Base-by-base conservation (phyloP, 805 yeast genomes). In the Pichia nakasei region DNA sequence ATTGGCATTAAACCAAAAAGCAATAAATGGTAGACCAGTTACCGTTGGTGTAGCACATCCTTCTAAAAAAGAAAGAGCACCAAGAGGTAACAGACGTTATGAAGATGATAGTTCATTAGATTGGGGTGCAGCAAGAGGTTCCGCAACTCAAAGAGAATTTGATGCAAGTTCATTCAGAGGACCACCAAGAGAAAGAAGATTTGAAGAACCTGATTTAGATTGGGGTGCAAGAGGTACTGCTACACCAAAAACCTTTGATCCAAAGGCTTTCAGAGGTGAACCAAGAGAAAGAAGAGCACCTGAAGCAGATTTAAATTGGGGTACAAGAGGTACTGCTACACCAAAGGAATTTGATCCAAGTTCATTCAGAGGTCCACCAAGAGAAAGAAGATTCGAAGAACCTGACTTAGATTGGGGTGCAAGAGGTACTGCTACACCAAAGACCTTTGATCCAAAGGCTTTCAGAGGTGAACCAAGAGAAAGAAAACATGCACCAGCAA, bases 391-490 rank as follows among this genome's bases (percentile, higher is more conserved):
- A 52, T 43, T 12, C 38, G 51, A 39, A 63, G 76, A 76, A 39
- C n/a, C n/a, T n/a, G 76, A 76, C 27, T 63, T 78, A 43, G 86
- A 82, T 61, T 80, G 86, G 79, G 49, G 68, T 9, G 76, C 71
- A 43, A 68, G 73, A 67, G 68, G 58, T 27, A 41, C 53, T 5
- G 48, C 45, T 20, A 48, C 45, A 11, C 51, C 48, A 24, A 63
- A 69, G 12, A 36, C 48, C 18, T 33, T 19, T 26, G 40, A 48
- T 43, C 55, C 61, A 48, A 57, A 51, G 50, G 57, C 65, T 43
- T 11, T 27, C 17, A 27, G n/a, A 27, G 46, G 63, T 66, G 29
- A 77, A 73, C 52, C 34, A 17, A 32, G 34, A 32, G 20, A 8
- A 32, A 17, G 20, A 32, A n/a, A 17, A 32, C 5, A 13, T 11